phyloP scores from a whole-genome alignment of 1,284 basidiomycete genomes.

The Heterobasidion occidentale region DNA sequence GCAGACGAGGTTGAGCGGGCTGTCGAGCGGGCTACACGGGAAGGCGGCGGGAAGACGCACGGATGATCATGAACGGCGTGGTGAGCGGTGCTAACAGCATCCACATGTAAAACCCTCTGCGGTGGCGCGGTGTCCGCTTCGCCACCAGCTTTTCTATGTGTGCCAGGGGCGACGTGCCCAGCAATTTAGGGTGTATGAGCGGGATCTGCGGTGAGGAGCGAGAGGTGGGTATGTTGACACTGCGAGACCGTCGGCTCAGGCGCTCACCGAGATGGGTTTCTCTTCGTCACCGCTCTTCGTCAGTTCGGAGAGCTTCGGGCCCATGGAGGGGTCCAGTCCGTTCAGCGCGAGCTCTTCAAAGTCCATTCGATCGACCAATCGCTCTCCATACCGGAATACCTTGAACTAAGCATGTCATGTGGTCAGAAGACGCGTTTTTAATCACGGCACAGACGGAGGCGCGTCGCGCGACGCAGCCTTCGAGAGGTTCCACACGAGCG shows the following conservation, averaged over 20 bases:
- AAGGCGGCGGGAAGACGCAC: constrained; percentile 32
- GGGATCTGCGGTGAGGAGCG: constrained; percentile 42
- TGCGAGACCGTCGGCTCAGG: not conserved
- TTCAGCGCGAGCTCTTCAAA: constrained; percentile 73
- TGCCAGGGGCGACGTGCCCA: constrained; percentile 38
- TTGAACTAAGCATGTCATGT: constrained; percentile 37
- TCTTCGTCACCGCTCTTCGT: constrained; percentile 11
- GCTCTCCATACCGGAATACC: constrained; percentile 55
- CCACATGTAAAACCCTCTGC: constrained; percentile 59
- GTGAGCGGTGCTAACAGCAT: constrained; percentile 58
- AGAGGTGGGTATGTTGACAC: not conserved
- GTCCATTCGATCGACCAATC: constrained; percentile 58
- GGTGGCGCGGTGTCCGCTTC: constrained; percentile 54
- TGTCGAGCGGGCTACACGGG: not conserved
- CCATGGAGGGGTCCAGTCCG: constrained; percentile 58
- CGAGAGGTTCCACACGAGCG: too few species aligned
- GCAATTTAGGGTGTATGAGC: constrained; percentile 57
- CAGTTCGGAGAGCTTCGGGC: constrained; percentile 30
- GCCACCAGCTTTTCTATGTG: constrained; percentile 46
- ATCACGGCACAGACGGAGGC: not conserved
- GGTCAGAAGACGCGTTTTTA: not conserved
- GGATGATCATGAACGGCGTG: constrained; percentile 64
- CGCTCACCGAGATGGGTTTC: constrained; percentile 12
- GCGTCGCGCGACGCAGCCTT: too few species aligned
- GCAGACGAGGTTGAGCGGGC: not conserved